A percentile compares a stretch with the other conserved stretches of the same genome.
Conservation (phyloP, 1,284 basidiomycete genomes). For the Ceratobasidium sp. region DNA sequence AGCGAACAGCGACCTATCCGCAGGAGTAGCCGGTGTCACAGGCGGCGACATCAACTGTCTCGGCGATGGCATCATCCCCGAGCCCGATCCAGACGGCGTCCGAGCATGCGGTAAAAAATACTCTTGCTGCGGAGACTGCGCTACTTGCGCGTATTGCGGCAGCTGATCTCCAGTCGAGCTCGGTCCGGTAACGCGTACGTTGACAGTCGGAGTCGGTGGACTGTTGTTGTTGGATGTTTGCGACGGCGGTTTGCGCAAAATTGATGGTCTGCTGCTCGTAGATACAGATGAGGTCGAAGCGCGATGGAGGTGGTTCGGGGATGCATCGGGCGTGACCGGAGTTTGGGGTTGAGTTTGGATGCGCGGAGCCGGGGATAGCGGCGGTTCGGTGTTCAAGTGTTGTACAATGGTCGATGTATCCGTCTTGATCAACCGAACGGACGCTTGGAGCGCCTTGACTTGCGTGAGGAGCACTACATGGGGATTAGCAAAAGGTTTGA, state of each 20-base stretch:
- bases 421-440: slow-evolving; percentile 5
- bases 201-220: neutral
- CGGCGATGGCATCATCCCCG: neutral
- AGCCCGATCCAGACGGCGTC: neutral
- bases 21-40: neutral
- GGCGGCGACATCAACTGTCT: slow-evolving; percentile 16
- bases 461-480: neutral
- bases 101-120: neutral
- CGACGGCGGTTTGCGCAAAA: neutral
- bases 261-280: neutral
- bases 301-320: neutral
- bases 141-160: neutral
- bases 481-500: neutral
- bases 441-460: slow-evolving; percentile 2
- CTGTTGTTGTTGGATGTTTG: neutral
- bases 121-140: neutral
- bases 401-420: slow-evolving; percentile 3
- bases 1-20: neutral
- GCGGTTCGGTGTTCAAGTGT: slow-evolving; percentile 1
- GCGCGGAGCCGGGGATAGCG: neutral
- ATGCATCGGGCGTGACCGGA: neutral
- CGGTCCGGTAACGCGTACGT: neutral
- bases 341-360: neutral
- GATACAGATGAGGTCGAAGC: neutral
- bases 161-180: neutral